phyloP scores from a whole-genome alignment of 805 yeast species.

The Saturnispora sekii region DNA sequence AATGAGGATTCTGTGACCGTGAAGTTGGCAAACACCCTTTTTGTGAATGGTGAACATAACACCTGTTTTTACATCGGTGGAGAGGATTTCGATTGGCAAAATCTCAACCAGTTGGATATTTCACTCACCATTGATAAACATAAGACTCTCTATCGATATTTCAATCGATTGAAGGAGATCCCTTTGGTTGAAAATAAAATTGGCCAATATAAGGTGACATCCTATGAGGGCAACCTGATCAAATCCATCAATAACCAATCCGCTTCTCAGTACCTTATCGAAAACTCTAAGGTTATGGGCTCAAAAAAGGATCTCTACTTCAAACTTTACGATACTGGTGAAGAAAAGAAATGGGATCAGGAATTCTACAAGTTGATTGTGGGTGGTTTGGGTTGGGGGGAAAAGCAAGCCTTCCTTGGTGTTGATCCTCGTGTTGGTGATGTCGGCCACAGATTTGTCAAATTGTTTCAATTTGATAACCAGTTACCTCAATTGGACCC shows the following conservation, averaged over 20 bases:
- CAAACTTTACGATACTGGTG: constrained; percentile 11
- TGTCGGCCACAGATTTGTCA: constrained; percentile 15
- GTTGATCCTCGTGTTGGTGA: constrained; percentile 46
- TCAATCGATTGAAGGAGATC: constrained; percentile 11
- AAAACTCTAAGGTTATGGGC: constrained; percentile 28
- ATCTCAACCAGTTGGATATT: constrained; percentile 6
- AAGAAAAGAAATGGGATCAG: constrained; percentile 12
- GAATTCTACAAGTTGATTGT: constrained; percentile 47
- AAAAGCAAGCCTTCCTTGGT: constrained; percentile 55
- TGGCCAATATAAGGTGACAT: constrained; percentile 34
- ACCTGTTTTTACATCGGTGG: constrained; percentile 19
- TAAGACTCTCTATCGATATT: neutral
- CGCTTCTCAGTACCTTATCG: constrained; percentile 49
- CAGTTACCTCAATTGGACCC: neutral
- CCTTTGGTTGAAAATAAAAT: constrained; percentile 9
- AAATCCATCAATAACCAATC: constrained; percentile 44
- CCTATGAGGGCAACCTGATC: constrained; percentile 47
- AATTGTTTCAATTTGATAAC: constrained; percentile 15
- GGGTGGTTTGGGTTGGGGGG: constrained; percentile 75
- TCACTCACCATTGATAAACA: neutral
- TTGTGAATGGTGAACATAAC: constrained; percentile 18
- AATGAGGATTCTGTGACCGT: neutral
- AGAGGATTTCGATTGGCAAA: constrained; percentile 9
- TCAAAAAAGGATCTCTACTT: constrained; percentile 19
- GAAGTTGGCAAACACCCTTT: constrained; percentile 21